phyloP scores from a whole-genome alignment of 805 yeast species.

The Metahyphopichia silvanorum region DNA sequence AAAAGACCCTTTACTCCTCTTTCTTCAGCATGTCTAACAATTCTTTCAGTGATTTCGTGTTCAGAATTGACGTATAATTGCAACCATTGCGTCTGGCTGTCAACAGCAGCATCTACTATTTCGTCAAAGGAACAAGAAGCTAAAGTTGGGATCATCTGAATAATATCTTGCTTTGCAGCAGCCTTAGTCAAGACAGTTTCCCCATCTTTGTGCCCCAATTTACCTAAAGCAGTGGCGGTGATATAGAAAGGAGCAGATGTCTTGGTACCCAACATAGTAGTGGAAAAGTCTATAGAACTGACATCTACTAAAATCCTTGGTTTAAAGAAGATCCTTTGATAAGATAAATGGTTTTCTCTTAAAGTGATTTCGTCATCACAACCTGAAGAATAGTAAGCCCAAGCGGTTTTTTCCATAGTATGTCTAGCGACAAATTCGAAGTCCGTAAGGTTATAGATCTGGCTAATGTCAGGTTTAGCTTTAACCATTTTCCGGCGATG shows the following conservation, averaged over 20 bases:
- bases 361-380: conserved; percentile 22
- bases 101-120: conserved; percentile 18
- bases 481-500: conserved; percentile 20
- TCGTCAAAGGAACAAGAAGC: conserved; percentile 22
- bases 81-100: conserved; percentile 28
- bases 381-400: conserved; percentile 26
- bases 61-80: conserved; percentile 27
- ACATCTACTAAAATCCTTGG: conserved; percentile 23
- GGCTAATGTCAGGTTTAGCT: conserved; percentile 64
- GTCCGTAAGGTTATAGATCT: conserved; percentile 75
- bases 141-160: conserved; percentile 30
- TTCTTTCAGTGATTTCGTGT: conserved; percentile 18
- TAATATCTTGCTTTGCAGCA: conserved; percentile 25
- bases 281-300: conserved; percentile 13
- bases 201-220: conserved; percentile 24
- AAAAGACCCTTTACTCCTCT: conserved; percentile 28
- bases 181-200: conserved; percentile 29
- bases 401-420: conserved; percentile 55
- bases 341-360: conserved; percentile 19
- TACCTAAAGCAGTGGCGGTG: conserved; percentile 30
- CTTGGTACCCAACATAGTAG: conserved; percentile 17
- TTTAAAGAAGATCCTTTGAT: conserved; percentile 17
- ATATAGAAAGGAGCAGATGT: conserved; percentile 24
- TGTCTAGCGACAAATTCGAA: conserved; percentile 84
- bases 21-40: conserved; percentile 21